A percentile compares a stretch with the other conserved stretches of the same genome.
These are phyloP conservation scores for Pestalotiopsis sp. DNA, from an alignment of 2,329 filamentous ascomycete genomes.

Conservation along the genomic window DNA sequence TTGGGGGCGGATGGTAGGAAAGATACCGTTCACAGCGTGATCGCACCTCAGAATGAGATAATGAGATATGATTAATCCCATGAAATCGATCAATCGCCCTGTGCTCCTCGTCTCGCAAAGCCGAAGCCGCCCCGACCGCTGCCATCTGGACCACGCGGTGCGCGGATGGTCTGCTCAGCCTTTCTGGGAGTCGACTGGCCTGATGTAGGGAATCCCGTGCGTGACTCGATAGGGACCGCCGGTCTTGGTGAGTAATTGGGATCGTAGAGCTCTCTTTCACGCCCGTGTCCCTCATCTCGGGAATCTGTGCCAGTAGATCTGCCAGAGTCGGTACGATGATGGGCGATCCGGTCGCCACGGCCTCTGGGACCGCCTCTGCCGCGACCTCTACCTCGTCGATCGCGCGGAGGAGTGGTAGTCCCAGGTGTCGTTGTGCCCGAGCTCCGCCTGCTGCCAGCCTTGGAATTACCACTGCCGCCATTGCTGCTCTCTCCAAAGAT, in stretches of 20 bases:
- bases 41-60: constrained; percentile 1
- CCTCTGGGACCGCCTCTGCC: constrained; percentile 47
- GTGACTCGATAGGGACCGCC: constrained; percentile 50
- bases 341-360: constrained; percentile 34
- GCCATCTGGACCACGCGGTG: constrained; percentile 77
- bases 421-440: constrained; percentile 66
- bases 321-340: constrained; percentile 21
- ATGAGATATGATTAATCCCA: background rate
- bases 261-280: constrained; percentile 66
- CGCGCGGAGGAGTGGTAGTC: constrained; percentile 61
- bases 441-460: constrained; percentile 13
- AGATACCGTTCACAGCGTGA: constrained; percentile 17
- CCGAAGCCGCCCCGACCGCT: constrained; percentile 79
- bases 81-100: constrained; percentile 39
- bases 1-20: constrained; percentile 87
- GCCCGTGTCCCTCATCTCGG: constrained; percentile 34
- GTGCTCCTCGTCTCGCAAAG: constrained; percentile 68
- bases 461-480: constrained; percentile 30
- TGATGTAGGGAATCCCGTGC: constrained; percentile 35
- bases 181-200: constrained; percentile 54
- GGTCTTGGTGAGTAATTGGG: constrained; percentile 71
- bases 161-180: constrained; percentile 70
- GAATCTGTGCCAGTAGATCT: constrained; percentile 33
- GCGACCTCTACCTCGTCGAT: constrained; percentile 52
- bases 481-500: constrained; percentile 66